Conservation (phyloP, 805 yeast species). For the Yarrowia bubula region DNA sequence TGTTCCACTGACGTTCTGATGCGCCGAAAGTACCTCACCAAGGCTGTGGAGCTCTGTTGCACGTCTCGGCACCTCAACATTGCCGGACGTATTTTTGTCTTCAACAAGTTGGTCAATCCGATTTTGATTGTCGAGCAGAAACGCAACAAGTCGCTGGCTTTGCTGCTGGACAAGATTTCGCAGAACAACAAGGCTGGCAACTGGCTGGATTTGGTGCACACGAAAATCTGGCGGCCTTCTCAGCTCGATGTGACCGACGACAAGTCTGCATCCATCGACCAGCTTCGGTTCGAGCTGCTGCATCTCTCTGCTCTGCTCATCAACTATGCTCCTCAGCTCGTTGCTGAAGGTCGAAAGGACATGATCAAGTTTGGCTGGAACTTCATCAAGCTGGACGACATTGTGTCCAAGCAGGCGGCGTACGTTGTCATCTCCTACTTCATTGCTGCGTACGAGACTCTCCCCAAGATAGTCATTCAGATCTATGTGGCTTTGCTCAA, state of each 20-base stretch:
- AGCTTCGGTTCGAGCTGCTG: constrained; percentile 69
- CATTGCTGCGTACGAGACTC: constrained; percentile 84
- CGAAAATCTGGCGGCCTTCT: constrained; percentile 68
- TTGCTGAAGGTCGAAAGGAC: constrained; percentile 69
- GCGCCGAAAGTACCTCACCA: constrained; percentile 52
- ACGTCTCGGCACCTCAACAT: constrained; percentile 46
- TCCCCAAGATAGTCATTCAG: constrained; percentile 82
- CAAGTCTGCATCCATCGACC: constrained; percentile 67
- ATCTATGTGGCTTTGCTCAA: constrained; percentile 86
- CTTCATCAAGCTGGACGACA: constrained; percentile 82
- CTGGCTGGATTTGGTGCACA: constrained; percentile 67
- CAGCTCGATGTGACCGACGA: constrained; percentile 45
- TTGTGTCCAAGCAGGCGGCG: constrained; percentile 86
- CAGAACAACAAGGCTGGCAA: constrained; percentile 35
- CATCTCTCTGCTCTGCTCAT: constrained; percentile 78
- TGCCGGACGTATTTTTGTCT: constrained; percentile 59
- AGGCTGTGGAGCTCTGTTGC: constrained; percentile 49
- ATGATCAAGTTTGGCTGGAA: constrained; percentile 94
- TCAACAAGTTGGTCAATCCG: constrained; percentile 63
- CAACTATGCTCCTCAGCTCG: constrained; percentile 59
- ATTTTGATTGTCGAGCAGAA: constrained; percentile 62
- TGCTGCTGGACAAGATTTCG: constrained; percentile 43
- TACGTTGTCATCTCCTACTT: constrained; percentile 84
- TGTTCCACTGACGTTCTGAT: constrained; percentile 46
- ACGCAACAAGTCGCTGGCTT: constrained; percentile 48